phyloP scores from a whole-genome alignment of 345 rosid species.

The Microthlaspi erraticum region DNA sequence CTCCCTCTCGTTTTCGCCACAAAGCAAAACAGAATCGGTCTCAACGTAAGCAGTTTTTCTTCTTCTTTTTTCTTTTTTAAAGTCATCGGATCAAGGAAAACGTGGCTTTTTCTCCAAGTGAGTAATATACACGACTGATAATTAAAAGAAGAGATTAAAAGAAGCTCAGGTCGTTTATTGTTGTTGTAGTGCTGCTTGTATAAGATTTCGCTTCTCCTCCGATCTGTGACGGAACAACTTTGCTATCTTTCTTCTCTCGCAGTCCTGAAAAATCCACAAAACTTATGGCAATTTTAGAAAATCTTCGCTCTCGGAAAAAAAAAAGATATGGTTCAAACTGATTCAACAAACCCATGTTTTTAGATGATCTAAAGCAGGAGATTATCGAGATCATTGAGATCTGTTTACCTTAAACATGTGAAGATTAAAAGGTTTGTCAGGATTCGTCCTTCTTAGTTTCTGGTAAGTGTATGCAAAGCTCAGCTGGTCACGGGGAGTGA shows the following conservation, averaged over 20 bases:
- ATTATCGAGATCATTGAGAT: neutral
- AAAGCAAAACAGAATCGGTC: slow-evolving; percentile 37
- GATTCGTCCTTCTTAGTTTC: slow-evolving; percentile 82
- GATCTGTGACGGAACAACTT: slow-evolving; percentile 87
- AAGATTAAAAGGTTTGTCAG: slow-evolving; percentile 75
- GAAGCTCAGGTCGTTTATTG: slow-evolving; percentile 38
- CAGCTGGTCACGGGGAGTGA: slow-evolving; percentile 97
- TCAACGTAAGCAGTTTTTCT: slow-evolving; percentile 19
- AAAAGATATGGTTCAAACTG: slow-evolving; percentile 3
- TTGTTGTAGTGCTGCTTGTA: slow-evolving; percentile 47
- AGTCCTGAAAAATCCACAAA: slow-evolving; percentile 61
- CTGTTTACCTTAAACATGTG: slow-evolving; percentile 90
- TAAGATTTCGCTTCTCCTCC: slow-evolving; percentile 63
- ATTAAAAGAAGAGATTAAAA: neutral
- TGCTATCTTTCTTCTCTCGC: slow-evolving; percentile 88
- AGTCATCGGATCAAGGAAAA: slow-evolving; percentile 33
- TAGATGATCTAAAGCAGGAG: slow-evolving; percentile 7
- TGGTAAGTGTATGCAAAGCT: slow-evolving; percentile 89
- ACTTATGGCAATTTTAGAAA: slow-evolving; percentile 9
- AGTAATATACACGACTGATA: slow-evolving; percentile 22
- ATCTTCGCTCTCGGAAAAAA: neutral
- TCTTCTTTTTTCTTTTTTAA: too few species aligned
- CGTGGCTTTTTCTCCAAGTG: slow-evolving; percentile 28
- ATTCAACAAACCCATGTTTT: slow-evolving; percentile 3
- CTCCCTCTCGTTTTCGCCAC: slow-evolving; percentile 24